Evolutionary conservation across 2,329 filamentous ascomycete species (phyloP), one percentile per base, ranked within the genome.

Genomic region (Colletotrichum liriopes): DNA sequence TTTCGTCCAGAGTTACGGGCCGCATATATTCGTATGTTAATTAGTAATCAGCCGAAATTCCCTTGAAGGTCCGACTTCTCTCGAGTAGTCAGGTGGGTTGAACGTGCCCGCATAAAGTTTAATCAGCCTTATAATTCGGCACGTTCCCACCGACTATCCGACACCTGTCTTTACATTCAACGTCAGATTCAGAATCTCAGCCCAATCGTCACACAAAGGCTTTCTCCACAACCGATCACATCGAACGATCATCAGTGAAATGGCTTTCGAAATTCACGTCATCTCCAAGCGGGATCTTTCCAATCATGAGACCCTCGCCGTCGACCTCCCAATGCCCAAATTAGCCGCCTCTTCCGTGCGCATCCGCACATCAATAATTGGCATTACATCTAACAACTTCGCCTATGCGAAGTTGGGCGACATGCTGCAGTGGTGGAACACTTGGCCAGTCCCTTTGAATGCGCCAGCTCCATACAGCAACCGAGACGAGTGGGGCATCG

Each of bases 401-500:
- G 77, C 76, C 7, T 83, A 83, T 66, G 80, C 80, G 5, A 76
- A 74, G 18, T 32, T 78, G 0, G 81, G 81, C 26, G 74, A 75
- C 6, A 32, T 77, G 3, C 69, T 79, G 5, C 51, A 75, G 55
- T 82, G 81, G 80, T 88, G 85, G 85, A 80, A 83, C 72, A 76
- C 82, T 9, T 86, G 86, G 75, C 85, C 83, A 0, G 79, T 84
- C 0, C 85, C 84, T 0, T 16, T 73, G 0, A 74, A 75, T 23
- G 79, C 80, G 1, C 80, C 79, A 6, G 74, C 77, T 0, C 78
- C 79, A 4, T 81, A 78, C 47, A 81, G 82, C 74, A 79, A 87
- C 74, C 41, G 62, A 5, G 55, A 76, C 2, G 75, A 76, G n/a
- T 87, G 85, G 79, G 85, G 84, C 5, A 84, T 86, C 70, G 83